Conservation (phyloP, 192 early-diverging fungal genomes). For the Entomortierella lignicola region DNA sequence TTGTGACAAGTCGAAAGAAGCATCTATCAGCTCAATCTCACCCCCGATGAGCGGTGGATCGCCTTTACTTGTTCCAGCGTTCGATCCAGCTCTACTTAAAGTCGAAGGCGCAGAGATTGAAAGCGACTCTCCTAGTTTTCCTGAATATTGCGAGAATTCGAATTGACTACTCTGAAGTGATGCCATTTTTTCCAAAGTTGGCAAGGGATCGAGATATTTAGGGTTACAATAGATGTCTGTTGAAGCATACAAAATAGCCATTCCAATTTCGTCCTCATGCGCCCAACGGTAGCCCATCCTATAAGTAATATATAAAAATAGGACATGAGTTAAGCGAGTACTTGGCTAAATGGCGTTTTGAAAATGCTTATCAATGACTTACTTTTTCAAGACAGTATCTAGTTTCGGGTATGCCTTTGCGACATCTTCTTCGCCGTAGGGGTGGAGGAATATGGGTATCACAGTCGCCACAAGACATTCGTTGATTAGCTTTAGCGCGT, state of each 20-base stretch:
- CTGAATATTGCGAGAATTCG: not conserved
- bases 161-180: conserved; percentile 12
- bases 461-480: conserved; percentile 20
- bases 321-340: not conserved
- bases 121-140: not conserved
- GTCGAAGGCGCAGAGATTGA: conserved; percentile 2
- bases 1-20: conserved; percentile 16
- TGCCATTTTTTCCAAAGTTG: conserved; percentile 6
- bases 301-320: not conserved
- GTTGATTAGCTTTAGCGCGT: not conserved
- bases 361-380: not conserved
- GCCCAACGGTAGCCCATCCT: conserved; percentile 51
- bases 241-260: conserved; percentile 28
- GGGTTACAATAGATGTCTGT: conserved; percentile 49
- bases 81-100: not conserved
- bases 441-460: conserved; percentile 27
- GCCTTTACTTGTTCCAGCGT: not conserved
- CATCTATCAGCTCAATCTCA: not conserved
- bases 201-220: conserved; percentile 26
- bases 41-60: conserved; percentile 7
- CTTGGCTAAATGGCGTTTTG: not conserved
- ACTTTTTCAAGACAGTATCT: conserved; percentile 27
- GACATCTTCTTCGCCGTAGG: not conserved
- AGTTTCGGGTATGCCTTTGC: conserved; percentile 1
- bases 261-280: conserved; percentile 42